These are phyloP conservation scores for Trichoderma citrinoviride DNA, from an alignment of 2,329 filamentous ascomycete genomes.

Conservation along the genomic window DNA sequence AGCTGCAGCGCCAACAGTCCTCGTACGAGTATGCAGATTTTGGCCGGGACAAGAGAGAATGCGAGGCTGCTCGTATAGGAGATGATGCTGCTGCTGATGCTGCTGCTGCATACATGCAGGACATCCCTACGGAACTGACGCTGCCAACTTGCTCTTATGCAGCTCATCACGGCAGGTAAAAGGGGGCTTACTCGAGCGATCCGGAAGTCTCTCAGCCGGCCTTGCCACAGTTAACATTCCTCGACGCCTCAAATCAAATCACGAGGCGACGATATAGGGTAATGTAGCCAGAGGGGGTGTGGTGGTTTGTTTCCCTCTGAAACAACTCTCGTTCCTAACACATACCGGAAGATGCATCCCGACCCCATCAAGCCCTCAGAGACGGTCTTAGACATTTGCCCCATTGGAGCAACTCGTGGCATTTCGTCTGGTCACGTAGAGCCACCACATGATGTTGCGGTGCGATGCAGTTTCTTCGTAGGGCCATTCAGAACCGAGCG, in stretches of 20 bases:
- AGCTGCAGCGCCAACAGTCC: too few relatives aligned
- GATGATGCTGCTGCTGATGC: not conserved
- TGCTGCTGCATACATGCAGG: conserved; percentile 7
- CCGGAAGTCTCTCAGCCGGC: not conserved
- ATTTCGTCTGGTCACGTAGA: conserved; percentile 1
- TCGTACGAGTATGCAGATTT: not conserved
- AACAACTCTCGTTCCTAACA: not conserved
- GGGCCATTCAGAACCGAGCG: not conserved
- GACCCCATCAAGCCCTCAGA: not conserved
- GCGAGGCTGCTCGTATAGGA: not conserved
- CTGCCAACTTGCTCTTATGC: conserved; percentile 8
- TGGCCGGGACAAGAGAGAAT: not conserved
- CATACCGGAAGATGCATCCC: not conserved
- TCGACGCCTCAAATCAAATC: conserved; percentile 1
- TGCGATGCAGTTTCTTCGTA: not conserved
- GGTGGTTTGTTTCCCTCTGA: not conserved
- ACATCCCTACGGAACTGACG: not conserved
- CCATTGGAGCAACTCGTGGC: not conserved
- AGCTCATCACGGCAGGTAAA: not conserved
- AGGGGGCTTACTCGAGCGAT: not conserved
- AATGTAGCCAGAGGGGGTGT: not conserved
- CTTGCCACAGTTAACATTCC: conserved; percentile 1
- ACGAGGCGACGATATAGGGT: not conserved
- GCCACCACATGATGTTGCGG: not conserved
- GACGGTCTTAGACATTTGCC: not conserved